These are phyloP conservation scores for Aciculosporium take DNA, from an alignment of 2,329 filamentous ascomycete genomes.

Conservation along the genomic window DNA sequence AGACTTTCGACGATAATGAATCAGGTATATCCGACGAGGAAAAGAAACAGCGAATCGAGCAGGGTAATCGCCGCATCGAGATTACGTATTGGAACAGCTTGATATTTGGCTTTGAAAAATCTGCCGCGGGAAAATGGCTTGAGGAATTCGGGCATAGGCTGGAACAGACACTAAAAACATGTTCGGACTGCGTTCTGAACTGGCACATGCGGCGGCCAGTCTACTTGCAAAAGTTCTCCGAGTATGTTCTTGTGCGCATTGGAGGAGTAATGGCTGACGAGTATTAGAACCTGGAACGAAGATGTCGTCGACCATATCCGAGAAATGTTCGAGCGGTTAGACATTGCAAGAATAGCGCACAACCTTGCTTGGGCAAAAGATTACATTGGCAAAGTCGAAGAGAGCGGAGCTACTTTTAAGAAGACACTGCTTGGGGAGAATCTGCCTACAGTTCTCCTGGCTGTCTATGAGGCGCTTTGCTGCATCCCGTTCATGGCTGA, in stretches of 20 bases:
- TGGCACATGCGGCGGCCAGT: conserved; percentile 57
- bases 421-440: conserved; percentile 31
- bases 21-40: conserved; percentile 34
- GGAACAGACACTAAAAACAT: conserved; percentile 44
- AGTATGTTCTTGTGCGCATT: conserved; percentile 25
- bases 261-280: conserved; percentile 9
- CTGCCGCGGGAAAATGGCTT: conserved; percentile 44
- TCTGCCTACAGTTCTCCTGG: conserved; percentile 50
- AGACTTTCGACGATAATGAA: conserved; percentile 30
- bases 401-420: conserved; percentile 30
- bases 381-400: conserved; percentile 38
- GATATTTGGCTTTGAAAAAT: conserved; percentile 51
- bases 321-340: conserved; percentile 42
- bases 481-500: conserved; percentile 60
- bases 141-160: conserved; percentile 43
- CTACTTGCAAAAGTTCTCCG: conserved; percentile 47
- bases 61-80: conserved; percentile 41
- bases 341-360: conserved; percentile 45
- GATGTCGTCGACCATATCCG: conserved; percentile 37
- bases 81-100: conserved; percentile 54
- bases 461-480: conserved; percentile 79
- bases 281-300: conserved; percentile 30
- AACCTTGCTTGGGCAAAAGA: conserved; percentile 43
- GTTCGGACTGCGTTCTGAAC: conserved; percentile 56
- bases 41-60: conserved; percentile 38